Evolutionary conservation across 164 flowering plant species (phyloP).

Genomic region (Amborella trichopoda): DNA sequence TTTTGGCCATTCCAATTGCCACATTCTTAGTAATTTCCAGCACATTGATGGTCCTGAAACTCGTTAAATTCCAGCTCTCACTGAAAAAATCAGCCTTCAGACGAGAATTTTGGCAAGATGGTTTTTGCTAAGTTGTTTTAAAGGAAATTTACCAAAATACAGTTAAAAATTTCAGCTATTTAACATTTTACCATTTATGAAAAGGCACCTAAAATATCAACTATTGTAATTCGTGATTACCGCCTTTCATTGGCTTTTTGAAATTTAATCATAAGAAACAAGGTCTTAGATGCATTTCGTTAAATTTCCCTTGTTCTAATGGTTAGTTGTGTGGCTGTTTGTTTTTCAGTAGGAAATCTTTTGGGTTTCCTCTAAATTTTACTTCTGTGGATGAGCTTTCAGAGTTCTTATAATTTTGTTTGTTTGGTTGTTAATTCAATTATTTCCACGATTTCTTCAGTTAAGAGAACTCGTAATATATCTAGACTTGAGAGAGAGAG

Average conservation of each 20-base stretch:
- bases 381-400: constrained; percentile 27
- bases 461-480: constrained; percentile 31
- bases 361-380: too few species aligned
- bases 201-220: too few species aligned
- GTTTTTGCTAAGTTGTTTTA: constrained; percentile 58
- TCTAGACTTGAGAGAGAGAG: too few species aligned
- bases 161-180: constrained; percentile 31
- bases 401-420: constrained; percentile 35
- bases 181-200: too few species aligned
- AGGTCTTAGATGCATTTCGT: too few species aligned
- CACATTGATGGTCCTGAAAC: constrained; percentile 51
- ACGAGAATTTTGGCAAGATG: constrained; percentile 2
- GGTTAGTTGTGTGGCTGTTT: too few species aligned
- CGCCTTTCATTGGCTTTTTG: too few species aligned
- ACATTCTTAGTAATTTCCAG: constrained; percentile 44
- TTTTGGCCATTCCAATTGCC: constrained; percentile 70
- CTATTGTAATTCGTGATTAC: too few species aligned
- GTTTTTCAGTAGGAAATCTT: too few species aligned
- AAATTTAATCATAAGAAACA: too few species aligned
- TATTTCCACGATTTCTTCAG: constrained; percentile 45
- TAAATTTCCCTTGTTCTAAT: too few species aligned
- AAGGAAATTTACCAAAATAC: constrained; percentile 69
- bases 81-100: constrained; percentile 2
- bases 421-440: constrained; percentile 42
- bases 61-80: constrained; percentile 19